Evolutionary conservation across 225 moss, liverwort and hornwort species (phyloP), one percentile per base, ranked within the genome.

Genomic region (Anthoceros angustus): DNA sequence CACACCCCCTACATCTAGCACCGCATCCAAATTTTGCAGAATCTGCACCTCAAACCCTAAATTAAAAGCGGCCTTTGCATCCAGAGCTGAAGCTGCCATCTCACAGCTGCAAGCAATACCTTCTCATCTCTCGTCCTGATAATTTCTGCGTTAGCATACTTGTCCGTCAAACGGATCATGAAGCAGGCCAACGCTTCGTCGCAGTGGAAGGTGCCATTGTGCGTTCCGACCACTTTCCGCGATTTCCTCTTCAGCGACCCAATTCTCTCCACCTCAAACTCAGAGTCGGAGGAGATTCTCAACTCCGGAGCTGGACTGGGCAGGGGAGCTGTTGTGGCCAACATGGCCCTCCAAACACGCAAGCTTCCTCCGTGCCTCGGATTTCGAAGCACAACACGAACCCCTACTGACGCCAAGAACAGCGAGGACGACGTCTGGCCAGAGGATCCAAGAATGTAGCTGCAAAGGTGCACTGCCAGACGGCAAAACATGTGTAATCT

Each of bases 181-280:
- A 86, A 92, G 75, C 98, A 92, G 10, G 89, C 92, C 14, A 98
- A 81, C 5, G 86, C 92, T 65, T 98, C 92, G 67, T 92, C 92
- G 63, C 89, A 98, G 66, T 98, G 98, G 64, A 98, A 98, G 2
- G 83, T 83, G 9, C 92, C 98, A 76, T 87, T 89, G 39, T 98
- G 92, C 0, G 98, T 98, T 24, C 92, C 98, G 10, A 98, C 80
- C 81, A 66, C 83, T 80, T 87, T 92, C 40, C 77, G 81, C 81
- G 79, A 80, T 73, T 87, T 90, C 66, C 89, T 77, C 79, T 93
- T 89, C 80, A 81, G 42, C 23, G 50, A 20, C 40, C 50, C 49
- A 41, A 3, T 69, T 4, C 20, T 75, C 14, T 62, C 69, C 62
- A 39, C 69, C 10, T 39, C 68, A 55, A 15, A 55, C 10, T 55